phyloP scores from a whole-genome alignment of 163 green algal species.

The Prototheca cutis region DNA sequence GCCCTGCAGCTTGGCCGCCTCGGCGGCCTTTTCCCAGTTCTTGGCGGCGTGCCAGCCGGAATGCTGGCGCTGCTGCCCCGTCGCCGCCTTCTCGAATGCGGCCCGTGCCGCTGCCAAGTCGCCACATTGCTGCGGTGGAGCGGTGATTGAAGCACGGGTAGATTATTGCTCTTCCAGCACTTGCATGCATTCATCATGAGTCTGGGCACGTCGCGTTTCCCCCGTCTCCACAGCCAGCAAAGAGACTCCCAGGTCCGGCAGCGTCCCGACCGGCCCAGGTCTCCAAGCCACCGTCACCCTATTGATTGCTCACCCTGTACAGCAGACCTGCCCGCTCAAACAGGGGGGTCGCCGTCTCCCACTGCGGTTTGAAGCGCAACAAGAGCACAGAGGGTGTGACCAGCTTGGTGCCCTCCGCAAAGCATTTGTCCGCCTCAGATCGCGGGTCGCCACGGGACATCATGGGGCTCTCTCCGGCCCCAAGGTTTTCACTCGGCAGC shows the following conservation, averaged over 20 bases:
- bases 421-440: constrained; percentile 30
- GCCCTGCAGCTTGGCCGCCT: not conserved
- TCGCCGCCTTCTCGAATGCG: constrained; percentile 54
- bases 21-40: constrained; percentile 44
- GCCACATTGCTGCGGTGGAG: constrained; percentile 38
- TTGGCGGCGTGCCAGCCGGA: constrained; percentile 68
- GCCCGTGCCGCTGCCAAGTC: constrained; percentile 36
- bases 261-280: no score
- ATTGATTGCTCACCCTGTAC: constrained; percentile 61
- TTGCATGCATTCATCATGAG: no score
- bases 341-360: constrained; percentile 57
- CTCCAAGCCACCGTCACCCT: no score
- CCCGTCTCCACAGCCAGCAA: no score
- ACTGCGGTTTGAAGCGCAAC: constrained; percentile 57
- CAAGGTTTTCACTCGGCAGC: no score
- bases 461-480: no score
- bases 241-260: no score
- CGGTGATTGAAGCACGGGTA: not conserved
- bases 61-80: constrained; percentile 49
- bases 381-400: constrained; percentile 48
- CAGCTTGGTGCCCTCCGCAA: constrained; percentile 48
- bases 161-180: no score
- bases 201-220: no score
- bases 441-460: not conserved
- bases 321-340: constrained; percentile 52